phyloP scores from a whole-genome alignment of 768 basidiomycete species.

The Boletellus ananiceps region DNA sequence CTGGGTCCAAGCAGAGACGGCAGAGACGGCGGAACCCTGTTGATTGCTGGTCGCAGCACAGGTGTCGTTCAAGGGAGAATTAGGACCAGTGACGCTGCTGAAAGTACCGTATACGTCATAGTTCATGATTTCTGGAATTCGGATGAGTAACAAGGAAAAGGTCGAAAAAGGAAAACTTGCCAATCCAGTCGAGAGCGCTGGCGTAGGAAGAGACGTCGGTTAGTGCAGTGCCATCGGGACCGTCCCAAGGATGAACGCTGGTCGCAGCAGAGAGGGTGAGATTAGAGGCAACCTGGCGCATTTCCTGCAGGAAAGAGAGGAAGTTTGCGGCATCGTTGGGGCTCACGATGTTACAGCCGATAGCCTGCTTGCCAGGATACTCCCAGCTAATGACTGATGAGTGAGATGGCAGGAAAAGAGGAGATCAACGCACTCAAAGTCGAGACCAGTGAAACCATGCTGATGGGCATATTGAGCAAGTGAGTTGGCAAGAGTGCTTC shows the following conservation, averaged over 20 bases:
- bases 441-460: constrained; percentile 58
- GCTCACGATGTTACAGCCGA: constrained; percentile 64
- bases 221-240: constrained; percentile 49
- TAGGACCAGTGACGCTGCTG: constrained; percentile 62
- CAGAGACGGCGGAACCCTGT: constrained; percentile 70
- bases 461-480: constrained; percentile 43
- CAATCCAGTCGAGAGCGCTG: constrained; percentile 68
- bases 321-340: constrained; percentile 72
- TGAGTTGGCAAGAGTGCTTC: constrained; percentile 54
- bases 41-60: constrained; percentile 59
- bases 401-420: not conserved
- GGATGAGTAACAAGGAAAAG: constrained; percentile 3
- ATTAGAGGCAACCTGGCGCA: constrained; percentile 52
- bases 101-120: constrained; percentile 61
- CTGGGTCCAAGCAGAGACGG: constrained; percentile 65
- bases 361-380: constrained; percentile 67
- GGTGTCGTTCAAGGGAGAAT: constrained; percentile 76
- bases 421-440: constrained; percentile 52
- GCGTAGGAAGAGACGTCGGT: constrained; percentile 65
- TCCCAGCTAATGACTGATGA: constrained; percentile 61
- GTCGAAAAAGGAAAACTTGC: constrained; percentile 26
- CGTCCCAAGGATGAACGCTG: constrained; percentile 61
- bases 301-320: constrained; percentile 67
- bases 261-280: constrained; percentile 73
- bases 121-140: constrained; percentile 58